A percentile compares a stretch with the other conserved stretches of the same genome.
phyloP scores from a whole-genome alignment of 257 asterid species.

The Solanum sitiens region DNA sequence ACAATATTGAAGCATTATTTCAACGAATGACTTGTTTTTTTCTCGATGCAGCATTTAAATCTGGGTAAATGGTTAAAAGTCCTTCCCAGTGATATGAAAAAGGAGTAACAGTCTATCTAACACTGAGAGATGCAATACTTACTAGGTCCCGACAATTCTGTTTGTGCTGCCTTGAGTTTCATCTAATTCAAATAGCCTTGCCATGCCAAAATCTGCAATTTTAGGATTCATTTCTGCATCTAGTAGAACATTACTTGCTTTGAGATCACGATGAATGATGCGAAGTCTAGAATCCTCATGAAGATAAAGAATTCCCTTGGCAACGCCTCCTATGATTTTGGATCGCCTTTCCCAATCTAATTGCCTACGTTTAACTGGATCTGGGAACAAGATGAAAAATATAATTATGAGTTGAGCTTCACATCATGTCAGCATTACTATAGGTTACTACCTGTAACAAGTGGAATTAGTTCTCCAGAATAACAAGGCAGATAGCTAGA shows the following conservation, averaged over 20 bases:
- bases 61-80: neutral
- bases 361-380: neutral
- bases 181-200: neutral
- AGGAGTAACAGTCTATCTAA: neutral
- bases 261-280: constrained; percentile 29
- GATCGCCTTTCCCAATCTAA: constrained; percentile 1
- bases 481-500: neutral
- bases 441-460: neutral
- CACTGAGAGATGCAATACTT: neutral
- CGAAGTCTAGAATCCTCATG: constrained; percentile 13
- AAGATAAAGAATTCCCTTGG: constrained; percentile 9
- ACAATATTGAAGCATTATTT: neutral
- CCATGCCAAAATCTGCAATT: constrained; percentile 26
- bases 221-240: constrained; percentile 25
- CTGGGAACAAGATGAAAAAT: neutral
- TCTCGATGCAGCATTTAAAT: neutral
- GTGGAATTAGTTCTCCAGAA: neutral
- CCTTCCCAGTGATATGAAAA: neutral
- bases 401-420: neutral
- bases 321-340: constrained; percentile 9
- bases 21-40: neutral
- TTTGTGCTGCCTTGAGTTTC: neutral
- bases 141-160: neutral
- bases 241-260: constrained; percentile 22
- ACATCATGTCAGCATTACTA: neutral